Base-by-base conservation (phyloP, 495 filamentous ascomycete genomes). In the Hypoxylon fuscum region DNA sequence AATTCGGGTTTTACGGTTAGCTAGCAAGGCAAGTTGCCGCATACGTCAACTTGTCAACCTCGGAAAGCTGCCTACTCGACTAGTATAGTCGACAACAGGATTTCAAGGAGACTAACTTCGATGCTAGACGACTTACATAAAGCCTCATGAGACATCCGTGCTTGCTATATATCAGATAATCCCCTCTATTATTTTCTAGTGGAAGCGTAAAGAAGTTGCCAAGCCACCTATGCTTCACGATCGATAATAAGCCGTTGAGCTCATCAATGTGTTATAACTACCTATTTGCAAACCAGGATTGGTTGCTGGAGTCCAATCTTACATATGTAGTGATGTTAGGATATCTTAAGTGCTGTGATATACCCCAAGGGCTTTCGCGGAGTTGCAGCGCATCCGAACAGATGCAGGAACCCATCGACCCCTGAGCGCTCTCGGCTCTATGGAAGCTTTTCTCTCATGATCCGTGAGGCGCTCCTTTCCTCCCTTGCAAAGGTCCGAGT, bases 391-490 rank as follows among this genome's bases (percentile, higher is more conserved):
- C 55, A 29, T 59, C 37, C 38, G 45, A 51, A 29, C 40, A 22
- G 31, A 48, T 59, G 56, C 38, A 40, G 21, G 35, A 59, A 15
- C 56, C 56, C 55, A 42, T n/a, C n/a, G 45, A 51, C 31, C 32
- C 46, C n/a, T n/a, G n/a, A 31, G 17, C 21, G 43, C 21, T 46
- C 56, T 37, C 20, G 40, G 42, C 21, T 27, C 48, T 14, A 40
- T 46, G 23, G 56, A 50, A 58, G 25, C 37, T 6, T 17, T 15
- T 20, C 37, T 20, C 15, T n/a, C 15, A 37, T 14, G 34, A 8
- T 14, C 8, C 34, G 2, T 14, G 6, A 37, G 15, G 2, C 6
- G 34, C 34, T 9, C 8, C 12, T 37, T 14, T 37, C 6, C 2
- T 9, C 14, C 15, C 37, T 40, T 40, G 37, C 37, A 40, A 27